Percentiles rank a stretch among this genome's conserved stretches.
Evolutionary conservation across 2,329 filamentous ascomycete species (phyloP).

Genomic region (Dactylellina drechsleri): DNA sequence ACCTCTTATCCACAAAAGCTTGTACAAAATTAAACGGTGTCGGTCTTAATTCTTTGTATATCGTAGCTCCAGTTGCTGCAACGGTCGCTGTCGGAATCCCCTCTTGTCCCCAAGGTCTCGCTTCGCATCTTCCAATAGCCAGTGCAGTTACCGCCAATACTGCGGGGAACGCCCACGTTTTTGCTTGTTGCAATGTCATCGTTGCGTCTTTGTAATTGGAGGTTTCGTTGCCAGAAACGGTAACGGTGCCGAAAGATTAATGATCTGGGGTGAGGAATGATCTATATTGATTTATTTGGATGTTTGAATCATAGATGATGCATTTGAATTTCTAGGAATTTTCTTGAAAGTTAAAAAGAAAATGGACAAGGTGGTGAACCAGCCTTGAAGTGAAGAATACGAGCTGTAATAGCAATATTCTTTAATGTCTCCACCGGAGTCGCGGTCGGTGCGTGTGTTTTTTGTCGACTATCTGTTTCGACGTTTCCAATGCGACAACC

Average conservation of each 20-base stretch:
- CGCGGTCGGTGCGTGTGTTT: neutral
- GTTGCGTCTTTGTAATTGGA: constrained; percentile 2
- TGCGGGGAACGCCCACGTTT: constrained; percentile 30
- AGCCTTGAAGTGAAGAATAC: neutral
- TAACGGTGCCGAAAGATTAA: too few relatives aligned
- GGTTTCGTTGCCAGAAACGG: too few relatives aligned
- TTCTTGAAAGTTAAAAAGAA: neutral
- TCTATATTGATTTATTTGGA: neutral
- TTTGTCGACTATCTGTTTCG: constrained; percentile 15
- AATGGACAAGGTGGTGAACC: neutral
- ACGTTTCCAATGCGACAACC: neutral
- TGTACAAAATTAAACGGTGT: constrained; percentile 52
- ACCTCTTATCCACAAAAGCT: constrained; percentile 44
- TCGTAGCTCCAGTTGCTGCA: neutral
- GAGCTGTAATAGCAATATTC: neutral
- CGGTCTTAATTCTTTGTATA: constrained; percentile 27
- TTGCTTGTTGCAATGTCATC: constrained; percentile 23
- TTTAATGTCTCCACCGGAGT: constrained; percentile 1
- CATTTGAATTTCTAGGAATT: neutral
- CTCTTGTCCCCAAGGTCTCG: constrained; percentile 42
- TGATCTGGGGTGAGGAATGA: neutral
- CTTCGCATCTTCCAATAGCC: constrained; percentile 44
- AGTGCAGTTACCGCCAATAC: constrained; percentile 28
- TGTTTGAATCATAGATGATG: constrained; percentile 21
- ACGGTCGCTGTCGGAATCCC: constrained; percentile 44